Base-by-base conservation (phyloP, 2,329 filamentous ascomycete genomes). In the Paecilomyces niveus region DNA sequence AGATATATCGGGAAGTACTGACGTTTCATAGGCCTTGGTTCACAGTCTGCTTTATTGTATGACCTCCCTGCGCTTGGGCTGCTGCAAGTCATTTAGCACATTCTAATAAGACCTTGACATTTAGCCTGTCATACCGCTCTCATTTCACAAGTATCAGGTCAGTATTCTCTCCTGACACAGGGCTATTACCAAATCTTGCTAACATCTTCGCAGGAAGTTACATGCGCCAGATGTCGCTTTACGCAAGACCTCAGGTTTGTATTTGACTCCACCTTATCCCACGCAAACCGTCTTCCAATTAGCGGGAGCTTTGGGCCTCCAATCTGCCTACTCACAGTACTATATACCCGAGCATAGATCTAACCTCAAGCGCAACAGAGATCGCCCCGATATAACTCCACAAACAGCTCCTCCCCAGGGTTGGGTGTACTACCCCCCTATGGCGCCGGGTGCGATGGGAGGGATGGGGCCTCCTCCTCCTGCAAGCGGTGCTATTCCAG, bases 11-110 rank as follows among this genome's bases (percentile, higher is more conserved):
- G n/a, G 11, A 9, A 13, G 7, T 21, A 21, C 57, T 69, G 54
- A 66, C 58, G 22, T 24, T 22, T 24, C 35, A 13, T 53, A 76
- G 73, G 73, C 74, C 76, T 1, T 79, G 74, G 64, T 78, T 79
- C 58, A 79, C 76, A 22, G 61, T 79, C 53, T 79, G 76, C 68
- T 79, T 76, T 54, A 62, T 79, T 61, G 73, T 74, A 68, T 63
- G 72, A 3, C 26, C 9, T 24, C 50, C 22, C 26, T 52, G 21
- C 8, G 22, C 50, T 18, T 8, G 18, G n/a, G n/a, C 18, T 45
- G 39, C 6, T 21, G 39, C 39, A 8, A 18, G 4, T 7, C 39
- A 8, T 8, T 18, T 21, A 3, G n/a, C 15, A 8, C 7, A 45
- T 45, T 45, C n/a, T 45, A 29, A 24, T 24, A 13, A 26, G 15